These are phyloP conservation scores for Xanthoceras sorbifolium DNA, from an alignment of 345 rosid genomes.

Conservation along the genomic window DNA sequence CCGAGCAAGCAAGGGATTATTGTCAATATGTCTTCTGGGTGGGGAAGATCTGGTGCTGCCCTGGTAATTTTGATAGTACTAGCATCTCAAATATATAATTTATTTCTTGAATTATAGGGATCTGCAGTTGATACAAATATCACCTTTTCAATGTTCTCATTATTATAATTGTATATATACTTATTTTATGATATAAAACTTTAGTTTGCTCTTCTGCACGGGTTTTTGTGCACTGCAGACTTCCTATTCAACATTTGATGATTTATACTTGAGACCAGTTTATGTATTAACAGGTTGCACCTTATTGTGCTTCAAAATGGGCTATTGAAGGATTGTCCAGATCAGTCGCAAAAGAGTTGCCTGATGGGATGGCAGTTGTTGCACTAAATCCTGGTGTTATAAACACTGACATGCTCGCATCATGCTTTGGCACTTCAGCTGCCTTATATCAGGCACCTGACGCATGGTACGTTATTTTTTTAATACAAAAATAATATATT, in stretches of 20 bases:
- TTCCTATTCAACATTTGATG: not conserved
- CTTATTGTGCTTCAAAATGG: constrained; percentile 99
- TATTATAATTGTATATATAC: not conserved
- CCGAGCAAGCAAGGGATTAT: constrained; percentile 78
- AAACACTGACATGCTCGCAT: constrained; percentile 86
- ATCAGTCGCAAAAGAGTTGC: constrained; percentile 92
- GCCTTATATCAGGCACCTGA: constrained; percentile 86
- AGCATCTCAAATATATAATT: constrained; percentile 1
- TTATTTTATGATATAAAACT: not conserved
- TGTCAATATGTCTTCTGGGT: constrained; percentile 92
- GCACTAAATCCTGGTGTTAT: constrained; percentile 93
- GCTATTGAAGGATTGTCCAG: constrained; percentile 92
- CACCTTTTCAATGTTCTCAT: not conserved
- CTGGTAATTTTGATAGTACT: constrained; percentile 54
- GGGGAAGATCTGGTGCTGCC: constrained; percentile 98
- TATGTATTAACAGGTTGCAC: constrained; percentile 66
- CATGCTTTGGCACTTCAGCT: constrained; percentile 88
- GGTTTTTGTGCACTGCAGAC: not conserved
- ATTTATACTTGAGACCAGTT: not conserved
- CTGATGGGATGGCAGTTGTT: constrained; percentile 82
- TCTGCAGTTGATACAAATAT: not conserved
- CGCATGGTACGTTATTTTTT: constrained; percentile 58
- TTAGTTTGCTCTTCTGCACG: not conserved
- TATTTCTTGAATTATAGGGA: constrained; percentile 9
- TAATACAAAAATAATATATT: not conserved